phyloP scores from a whole-genome alignment of 257 asterid species.

The Ligustrum vulgare region DNA sequence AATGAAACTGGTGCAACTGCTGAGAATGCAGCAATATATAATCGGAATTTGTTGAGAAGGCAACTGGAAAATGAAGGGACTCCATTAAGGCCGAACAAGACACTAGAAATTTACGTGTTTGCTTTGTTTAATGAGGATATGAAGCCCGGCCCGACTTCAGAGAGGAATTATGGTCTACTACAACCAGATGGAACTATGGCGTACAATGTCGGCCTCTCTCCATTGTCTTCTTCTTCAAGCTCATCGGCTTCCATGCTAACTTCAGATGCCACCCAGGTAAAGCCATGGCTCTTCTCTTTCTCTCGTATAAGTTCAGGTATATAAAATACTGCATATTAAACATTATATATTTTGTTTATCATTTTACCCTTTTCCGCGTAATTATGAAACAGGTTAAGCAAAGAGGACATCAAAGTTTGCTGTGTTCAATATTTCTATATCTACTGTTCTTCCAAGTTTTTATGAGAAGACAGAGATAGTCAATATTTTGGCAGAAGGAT shows the following conservation, averaged over 20 bases:
- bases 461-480: slow-evolving; percentile 37
- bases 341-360: too few relatives aligned
- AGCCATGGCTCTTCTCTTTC: not conserved
- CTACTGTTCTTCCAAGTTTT: slow-evolving; percentile 47
- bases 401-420: slow-evolving; percentile 33
- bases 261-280: slow-evolving; percentile 36
- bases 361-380: not conserved
- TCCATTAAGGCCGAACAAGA: slow-evolving; percentile 36
- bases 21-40: slow-evolving; percentile 40
- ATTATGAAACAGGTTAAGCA: slow-evolving; percentile 45
- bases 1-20: slow-evolving; percentile 40
- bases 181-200: slow-evolving; percentile 45
- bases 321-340: too few relatives aligned
- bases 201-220: slow-evolving; percentile 31
- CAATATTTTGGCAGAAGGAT: not conserved
- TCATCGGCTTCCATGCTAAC: slow-evolving; percentile 18
- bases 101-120: slow-evolving; percentile 45
- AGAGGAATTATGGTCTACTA: slow-evolving; percentile 46
- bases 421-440: slow-evolving; percentile 37
- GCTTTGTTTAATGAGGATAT: slow-evolving; percentile 48
- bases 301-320: slow-evolving; percentile 16
- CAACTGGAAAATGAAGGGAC: slow-evolving; percentile 42
- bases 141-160: slow-evolving; percentile 53
- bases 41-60: slow-evolving; percentile 41
- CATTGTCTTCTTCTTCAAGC: slow-evolving; percentile 24